Base-by-base conservation (phyloP, 306 rosid genomes). In the Adenanthera pavonina region DNA sequence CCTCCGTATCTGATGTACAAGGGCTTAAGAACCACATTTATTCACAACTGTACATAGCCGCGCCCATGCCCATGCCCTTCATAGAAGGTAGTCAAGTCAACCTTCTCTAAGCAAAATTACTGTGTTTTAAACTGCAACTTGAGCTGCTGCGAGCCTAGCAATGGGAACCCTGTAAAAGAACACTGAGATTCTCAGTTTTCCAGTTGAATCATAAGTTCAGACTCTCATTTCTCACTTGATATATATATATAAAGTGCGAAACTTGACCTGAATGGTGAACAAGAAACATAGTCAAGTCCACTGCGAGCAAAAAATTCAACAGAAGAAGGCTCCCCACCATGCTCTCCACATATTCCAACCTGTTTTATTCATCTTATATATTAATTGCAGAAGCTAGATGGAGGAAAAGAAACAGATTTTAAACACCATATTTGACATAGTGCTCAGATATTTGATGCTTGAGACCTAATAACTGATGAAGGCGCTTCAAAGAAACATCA, bases 341-440 rank as follows among this genome's bases (percentile, higher is more conserved):
- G 99, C 85, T 95, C 99, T 48, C 99, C 99, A 80, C 99, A 95
- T 81, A 95, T 91, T 86, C 99, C 99, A 85, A 95, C 87, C 99
- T 95, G 89, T 80, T 80, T 52, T 67, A 75, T 77, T 65, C 72
- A 56, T 20, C 68, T 51, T 17, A 53, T 5, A 15, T 11, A 49
- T 79, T 46, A 74, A 34, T 6, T 68, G 35, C 72, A 61, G 36
- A 74, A 46, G 49, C 51, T 80, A 30, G 1, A 74, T 64, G 44
- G 34, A 16, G 43, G 40, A 30, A 54, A 40, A 53, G 64, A 60
- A 30, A 25, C 20, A 38, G 7, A 49, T 74, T 65, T 67, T 83
- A n/a, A 13, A 30, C 46, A 49, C n/a, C 8, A 60, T 11, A 16
- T 38, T 48, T 57, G 17, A 67, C 30, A 47, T 34, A 48, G 17